phyloP scores from a whole-genome alignment of 2,329 filamentous ascomycete genomes.

The Colletotrichum sansevieriae region DNA sequence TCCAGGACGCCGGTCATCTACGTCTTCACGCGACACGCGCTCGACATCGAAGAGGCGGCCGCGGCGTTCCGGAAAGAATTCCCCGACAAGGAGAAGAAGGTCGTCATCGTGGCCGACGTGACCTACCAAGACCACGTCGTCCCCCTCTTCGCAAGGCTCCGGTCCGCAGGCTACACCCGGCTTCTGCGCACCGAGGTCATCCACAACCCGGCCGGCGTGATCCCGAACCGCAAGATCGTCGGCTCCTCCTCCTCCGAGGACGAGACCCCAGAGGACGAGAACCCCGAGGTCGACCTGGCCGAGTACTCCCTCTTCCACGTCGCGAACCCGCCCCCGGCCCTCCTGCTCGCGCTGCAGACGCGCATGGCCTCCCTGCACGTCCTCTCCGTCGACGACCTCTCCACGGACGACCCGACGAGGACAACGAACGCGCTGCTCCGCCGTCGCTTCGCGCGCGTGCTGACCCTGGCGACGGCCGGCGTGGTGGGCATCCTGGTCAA shows the following conservation, averaged over 20 bases:
- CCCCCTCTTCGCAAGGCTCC: conserved; percentile 67
- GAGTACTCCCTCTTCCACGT: conserved; percentile 88
- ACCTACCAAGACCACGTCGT: conserved; percentile 84
- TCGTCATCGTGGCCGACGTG: conserved; percentile 90
- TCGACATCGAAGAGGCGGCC: conserved; percentile 70
- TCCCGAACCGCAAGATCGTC: conserved; percentile 84
- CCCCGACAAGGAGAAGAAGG: conserved; percentile 69
- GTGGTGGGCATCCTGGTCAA: conserved; percentile 97
- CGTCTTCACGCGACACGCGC: conserved; percentile 82
- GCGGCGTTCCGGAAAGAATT: conserved; percentile 78
- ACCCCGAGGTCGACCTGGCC: conserved; percentile 61
- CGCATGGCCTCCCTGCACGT: conserved; percentile 85
- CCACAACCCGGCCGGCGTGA: conserved; percentile 81
- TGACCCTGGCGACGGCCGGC: conserved; percentile 82
- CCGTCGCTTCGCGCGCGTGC: conserved; percentile 88
- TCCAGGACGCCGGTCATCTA: conserved; percentile 89
- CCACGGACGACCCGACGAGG: conserved; percentile 57
- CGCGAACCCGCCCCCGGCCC: conserved; percentile 81
- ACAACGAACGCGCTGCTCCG: conserved; percentile 73
- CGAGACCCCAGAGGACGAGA: too few species aligned
- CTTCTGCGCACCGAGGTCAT: conserved; percentile 79
- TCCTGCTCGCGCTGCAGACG: conserved; percentile 88
- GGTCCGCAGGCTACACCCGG: conserved; percentile 74
- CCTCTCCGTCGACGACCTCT: conserved; percentile 74
- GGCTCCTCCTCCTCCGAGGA: conserved; percentile 8